Base-by-base conservation (phyloP, 2,329 filamentous ascomycete genomes). In the Tolypocladium inflatum region DNA sequence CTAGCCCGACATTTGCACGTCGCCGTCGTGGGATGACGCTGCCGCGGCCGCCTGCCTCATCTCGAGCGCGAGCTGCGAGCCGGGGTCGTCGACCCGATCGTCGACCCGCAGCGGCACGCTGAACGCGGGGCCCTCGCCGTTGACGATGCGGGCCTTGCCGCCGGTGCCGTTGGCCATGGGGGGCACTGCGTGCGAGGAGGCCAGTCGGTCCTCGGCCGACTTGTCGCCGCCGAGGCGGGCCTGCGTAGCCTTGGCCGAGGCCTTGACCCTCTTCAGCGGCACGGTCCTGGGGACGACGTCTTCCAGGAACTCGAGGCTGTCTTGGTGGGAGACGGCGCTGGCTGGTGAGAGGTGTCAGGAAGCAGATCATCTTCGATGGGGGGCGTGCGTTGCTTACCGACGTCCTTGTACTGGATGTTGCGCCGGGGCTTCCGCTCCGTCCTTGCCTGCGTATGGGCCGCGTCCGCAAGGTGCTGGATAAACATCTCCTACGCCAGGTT, bases 321-420 rank as follows among this genome's bases (percentile, higher is more conserved):
- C 94, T 62, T 91, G 86, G 70, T 91, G 88, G 9, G 89, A 84
- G 57, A 97, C 87, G 35, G 94, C 93, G 67, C 85, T 89, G 64
- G 92, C 91, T 91, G 66, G 55, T 56, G 17, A 56, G 35, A 23
- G 19, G 7, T 17, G 51, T 55, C 54, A 58, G 60, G 55, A 67
- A 35, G 19, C 11, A 3, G 30, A 35, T 8, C 5, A 23, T 30
- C n/a, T 21, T 15, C 19, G 38, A 53, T 19, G 9, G 11, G 30
- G 19, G 38, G 45, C 23, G 26, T 11, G 35, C 23, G 21, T 2
- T 4, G 21, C 80, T 59, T 77, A 91, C 89, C 88, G 48, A 99
- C 81, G 73, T 99, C 94, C 69, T 90, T 90, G 78, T 99, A 99
- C 72, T 97, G 94, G 61, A 99, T 88, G 68, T 95, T 97, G 60